A percentile compares a stretch with the other conserved stretches of the same genome.
phyloP scores from a whole-genome alignment of 2,329 filamentous ascomycete species.

The Chaetomiaceae sp. region DNA sequence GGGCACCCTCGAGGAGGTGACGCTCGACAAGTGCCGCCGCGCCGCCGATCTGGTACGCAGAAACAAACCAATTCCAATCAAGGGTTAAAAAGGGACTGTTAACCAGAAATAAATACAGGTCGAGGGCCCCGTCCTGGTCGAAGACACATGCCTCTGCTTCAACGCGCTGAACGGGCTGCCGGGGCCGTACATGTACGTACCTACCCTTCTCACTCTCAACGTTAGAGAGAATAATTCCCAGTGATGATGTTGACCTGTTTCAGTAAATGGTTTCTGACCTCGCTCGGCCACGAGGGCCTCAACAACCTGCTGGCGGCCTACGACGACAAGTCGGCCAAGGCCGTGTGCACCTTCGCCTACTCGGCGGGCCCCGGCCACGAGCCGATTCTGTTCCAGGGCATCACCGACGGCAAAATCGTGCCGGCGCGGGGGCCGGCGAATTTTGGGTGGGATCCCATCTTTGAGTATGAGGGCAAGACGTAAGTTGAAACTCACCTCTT shows the following conservation, averaged over 20 bases:
- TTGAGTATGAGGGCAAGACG: conserved; percentile 89
- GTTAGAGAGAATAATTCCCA: too few relatives aligned
- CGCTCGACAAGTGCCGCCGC: conserved; percentile 75
- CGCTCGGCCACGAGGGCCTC: conserved; percentile 76
- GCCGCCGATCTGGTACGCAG: conserved; percentile 71
- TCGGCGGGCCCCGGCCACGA: conserved; percentile 79
- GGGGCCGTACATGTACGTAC: conserved; percentile 84
- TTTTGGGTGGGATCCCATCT: conserved; percentile 96
- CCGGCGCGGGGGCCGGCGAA: conserved; percentile 70
- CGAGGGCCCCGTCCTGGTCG: conserved; percentile 83
- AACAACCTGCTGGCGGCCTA: conserved; percentile 89
- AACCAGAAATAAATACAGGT: conserved; percentile 47
- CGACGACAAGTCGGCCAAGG: conserved; percentile 84
- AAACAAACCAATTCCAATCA: background rate
- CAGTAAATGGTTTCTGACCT: conserved; percentile 91
- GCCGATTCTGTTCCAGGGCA: conserved; percentile 84
- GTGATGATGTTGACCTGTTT: background rate
- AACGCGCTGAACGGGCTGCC: conserved; percentile 86
- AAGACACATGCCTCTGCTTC: conserved; percentile 94
- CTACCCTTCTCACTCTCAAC: background rate
- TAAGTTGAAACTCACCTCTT: conserved; percentile 33
- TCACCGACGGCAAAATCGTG: conserved; percentile 82
- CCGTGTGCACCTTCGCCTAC: conserved; percentile 94
- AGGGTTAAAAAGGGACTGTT: too few relatives aligned
- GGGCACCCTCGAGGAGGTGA: conserved; percentile 88